phyloP scores from a whole-genome alignment of 2,329 filamentous ascomycete species.

The Botrytis porri region DNA sequence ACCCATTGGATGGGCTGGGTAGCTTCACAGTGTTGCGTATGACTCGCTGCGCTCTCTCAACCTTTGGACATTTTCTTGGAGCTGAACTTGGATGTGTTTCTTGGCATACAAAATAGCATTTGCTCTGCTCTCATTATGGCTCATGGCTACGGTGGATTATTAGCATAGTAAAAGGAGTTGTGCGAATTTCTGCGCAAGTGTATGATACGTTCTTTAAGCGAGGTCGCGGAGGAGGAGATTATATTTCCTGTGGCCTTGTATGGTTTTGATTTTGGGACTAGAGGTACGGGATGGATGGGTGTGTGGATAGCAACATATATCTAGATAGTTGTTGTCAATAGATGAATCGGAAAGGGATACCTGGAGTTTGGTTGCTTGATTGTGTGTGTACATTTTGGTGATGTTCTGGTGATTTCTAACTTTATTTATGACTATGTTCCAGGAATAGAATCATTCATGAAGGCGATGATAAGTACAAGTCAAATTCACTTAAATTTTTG shows the following conservation, averaged over 20 bases:
- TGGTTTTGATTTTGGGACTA: not conserved
- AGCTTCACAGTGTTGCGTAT: not conserved
- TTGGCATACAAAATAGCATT: slow-evolving; percentile 11
- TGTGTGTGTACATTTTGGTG: not conserved
- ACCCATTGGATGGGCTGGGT: slow-evolving; percentile 2
- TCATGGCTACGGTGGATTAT: not conserved
- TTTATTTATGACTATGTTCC: not conserved
- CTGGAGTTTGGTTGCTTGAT: not conserved
- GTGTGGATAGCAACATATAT: not conserved
- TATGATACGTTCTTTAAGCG: not conserved
- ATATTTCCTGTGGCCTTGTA: not conserved
- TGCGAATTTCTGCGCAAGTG: not conserved
- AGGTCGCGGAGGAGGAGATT: not conserved
- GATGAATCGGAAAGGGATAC: not conserved
- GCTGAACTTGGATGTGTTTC: slow-evolving; percentile 14
- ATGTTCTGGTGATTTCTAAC: not conserved
- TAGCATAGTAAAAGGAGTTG: slow-evolving; percentile 12
- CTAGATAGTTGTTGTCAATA: not conserved
- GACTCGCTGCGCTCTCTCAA: not conserved
- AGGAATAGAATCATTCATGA: not conserved
- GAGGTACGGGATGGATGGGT: not conserved
- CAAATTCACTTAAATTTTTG: not conserved
- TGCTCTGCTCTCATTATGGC: slow-evolving; percentile 6
- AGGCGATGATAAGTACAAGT: too few species aligned
- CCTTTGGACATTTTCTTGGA: slow-evolving; percentile 15